These are phyloP conservation scores for Clavulina sp. DNA, from an alignment of 768 basidiomycete species.

Conservation along the genomic window DNA sequence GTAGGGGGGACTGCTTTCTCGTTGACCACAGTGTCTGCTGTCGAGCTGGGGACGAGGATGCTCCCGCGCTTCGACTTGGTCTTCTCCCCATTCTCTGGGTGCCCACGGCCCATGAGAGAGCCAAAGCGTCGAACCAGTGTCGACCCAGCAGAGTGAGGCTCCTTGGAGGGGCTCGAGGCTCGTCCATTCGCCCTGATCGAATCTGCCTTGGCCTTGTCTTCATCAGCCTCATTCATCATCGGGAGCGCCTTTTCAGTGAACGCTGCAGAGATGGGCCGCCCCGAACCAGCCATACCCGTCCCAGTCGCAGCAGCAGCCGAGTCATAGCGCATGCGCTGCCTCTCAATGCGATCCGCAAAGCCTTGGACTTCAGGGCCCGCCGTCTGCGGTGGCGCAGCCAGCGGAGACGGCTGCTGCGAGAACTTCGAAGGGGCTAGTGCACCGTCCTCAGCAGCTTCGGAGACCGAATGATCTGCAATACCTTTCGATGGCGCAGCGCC, in stretches of 20 bases:
- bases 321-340: not conserved
- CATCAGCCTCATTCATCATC: too few species aligned
- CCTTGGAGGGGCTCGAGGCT: slow-evolving; percentile 15
- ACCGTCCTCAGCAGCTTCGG: slow-evolving; percentile 24
- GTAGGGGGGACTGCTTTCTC: slow-evolving; percentile 11
- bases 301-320: slow-evolving; percentile 1
- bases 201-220: not conserved
- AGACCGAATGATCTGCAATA: slow-evolving; percentile 17
- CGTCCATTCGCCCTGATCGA: slow-evolving; percentile 2
- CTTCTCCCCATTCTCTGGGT: too few species aligned
- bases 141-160: slow-evolving; percentile 33
- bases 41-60: slow-evolving; percentile 1
- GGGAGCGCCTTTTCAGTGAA: too few species aligned
- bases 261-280: not conserved
- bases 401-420: not conserved
- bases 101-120: slow-evolving; percentile 35
- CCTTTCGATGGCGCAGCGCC: slow-evolving; percentile 50
- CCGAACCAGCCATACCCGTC: not conserved
- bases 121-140: slow-evolving; percentile 68
- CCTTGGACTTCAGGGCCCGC: slow-evolving; percentile 46
- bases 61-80: slow-evolving; percentile 23
- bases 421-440: not conserved
- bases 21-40: not conserved
- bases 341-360: slow-evolving; percentile 24
- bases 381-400: slow-evolving; percentile 34